Conservation (phyloP, 148 eudicot genomes). For the Rhododendron griersonianum region DNA sequence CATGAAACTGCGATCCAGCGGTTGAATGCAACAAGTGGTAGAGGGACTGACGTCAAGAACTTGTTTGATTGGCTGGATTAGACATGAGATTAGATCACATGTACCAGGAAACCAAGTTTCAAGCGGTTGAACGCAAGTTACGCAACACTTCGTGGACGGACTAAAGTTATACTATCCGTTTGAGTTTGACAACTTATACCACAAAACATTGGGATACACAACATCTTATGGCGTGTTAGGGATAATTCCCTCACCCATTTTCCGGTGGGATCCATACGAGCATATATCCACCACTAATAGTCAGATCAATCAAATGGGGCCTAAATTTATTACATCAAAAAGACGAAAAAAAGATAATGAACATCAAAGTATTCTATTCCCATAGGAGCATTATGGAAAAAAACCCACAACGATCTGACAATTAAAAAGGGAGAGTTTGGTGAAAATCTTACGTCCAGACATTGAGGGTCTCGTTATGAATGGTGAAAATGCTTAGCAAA, state of each 20-base stretch:
- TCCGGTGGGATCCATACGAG: neutral
- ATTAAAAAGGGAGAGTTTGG: neutral
- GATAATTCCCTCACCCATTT: neutral
- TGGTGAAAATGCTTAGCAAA: conserved; percentile 62
- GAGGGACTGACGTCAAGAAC: neutral
- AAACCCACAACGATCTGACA: neutral
- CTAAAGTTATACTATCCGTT: neutral
- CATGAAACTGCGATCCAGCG: neutral
- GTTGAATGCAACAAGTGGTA: neutral
- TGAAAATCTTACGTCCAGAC: conserved; percentile 78
- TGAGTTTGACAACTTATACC: neutral
- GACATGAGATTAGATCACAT: neutral
- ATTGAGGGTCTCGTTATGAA: conserved; percentile 92
- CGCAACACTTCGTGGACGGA: neutral
- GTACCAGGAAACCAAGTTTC: neutral
- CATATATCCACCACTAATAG: neutral
- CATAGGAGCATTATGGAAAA: neutral
- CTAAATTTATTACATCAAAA: neutral
- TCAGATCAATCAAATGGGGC: neutral
- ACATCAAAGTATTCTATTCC: neutral
- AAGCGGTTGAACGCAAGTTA: neutral
- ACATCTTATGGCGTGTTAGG: neutral
- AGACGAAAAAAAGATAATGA: neutral
- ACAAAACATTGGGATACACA: neutral
- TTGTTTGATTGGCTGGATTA: neutral